Evolutionary conservation across 2,329 filamentous ascomycete genomes (phyloP).

Genomic region (Penicillium sp.): DNA sequence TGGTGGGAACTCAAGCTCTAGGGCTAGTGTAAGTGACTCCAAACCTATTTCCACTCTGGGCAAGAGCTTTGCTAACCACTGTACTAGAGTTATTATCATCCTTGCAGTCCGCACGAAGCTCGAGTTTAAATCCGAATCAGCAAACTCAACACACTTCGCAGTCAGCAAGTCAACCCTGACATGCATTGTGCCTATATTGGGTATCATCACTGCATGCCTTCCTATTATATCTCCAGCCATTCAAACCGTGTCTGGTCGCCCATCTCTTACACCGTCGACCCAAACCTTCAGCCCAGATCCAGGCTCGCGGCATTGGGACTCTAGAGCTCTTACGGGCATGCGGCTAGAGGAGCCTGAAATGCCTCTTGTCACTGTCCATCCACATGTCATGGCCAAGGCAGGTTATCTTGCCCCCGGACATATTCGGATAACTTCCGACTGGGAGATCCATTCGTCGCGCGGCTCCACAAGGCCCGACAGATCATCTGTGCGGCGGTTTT

Average conservation of each 20-base stretch:
- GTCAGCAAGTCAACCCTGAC: constrained; percentile 16
- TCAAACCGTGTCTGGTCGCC: constrained; percentile 2
- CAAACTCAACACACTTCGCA: constrained; percentile 13
- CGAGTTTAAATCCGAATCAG: constrained; percentile 4
- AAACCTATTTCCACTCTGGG: background rate
- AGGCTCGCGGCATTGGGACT: constrained; percentile 13
- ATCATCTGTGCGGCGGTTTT: constrained; percentile 14
- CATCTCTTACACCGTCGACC: constrained; percentile 2
- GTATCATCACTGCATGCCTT: constrained; percentile 20
- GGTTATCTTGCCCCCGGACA: constrained; percentile 18
- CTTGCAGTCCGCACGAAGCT: constrained; percentile 14
- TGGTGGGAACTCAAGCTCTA: constrained; percentile 11
- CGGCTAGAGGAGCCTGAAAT: constrained; percentile 16
- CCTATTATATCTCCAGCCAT: constrained; percentile 12
- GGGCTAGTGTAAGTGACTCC: constrained; percentile 16
- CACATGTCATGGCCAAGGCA: constrained; percentile 16
- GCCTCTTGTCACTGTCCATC: constrained; percentile 14
- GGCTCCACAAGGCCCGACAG: constrained; percentile 22
- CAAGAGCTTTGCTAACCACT: background rate
- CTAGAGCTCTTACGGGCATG: constrained; percentile 6
- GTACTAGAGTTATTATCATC: constrained; percentile 13
- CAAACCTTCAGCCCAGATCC: constrained; percentile 3
- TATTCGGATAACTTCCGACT: constrained; percentile 25
- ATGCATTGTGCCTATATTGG: constrained; percentile 10
- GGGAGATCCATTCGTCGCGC: constrained; percentile 26